Evolutionary conservation across 2,329 filamentous ascomycete species (phyloP), one percentile per base, ranked within the genome.

Genomic region (Fusarium euwallaceae): DNA sequence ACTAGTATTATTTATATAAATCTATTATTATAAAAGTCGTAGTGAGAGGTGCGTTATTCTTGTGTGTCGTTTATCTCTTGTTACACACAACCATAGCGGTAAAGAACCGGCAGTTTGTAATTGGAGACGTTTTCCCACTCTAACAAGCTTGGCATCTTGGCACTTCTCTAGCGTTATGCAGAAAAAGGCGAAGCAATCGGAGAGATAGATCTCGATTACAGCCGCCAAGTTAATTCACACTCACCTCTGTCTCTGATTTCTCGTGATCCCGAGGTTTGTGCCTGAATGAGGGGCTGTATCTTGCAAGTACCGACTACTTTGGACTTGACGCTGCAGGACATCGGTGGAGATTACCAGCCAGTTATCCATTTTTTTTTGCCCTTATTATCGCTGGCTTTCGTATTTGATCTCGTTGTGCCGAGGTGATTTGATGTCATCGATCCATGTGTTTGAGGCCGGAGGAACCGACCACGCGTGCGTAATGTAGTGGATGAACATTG

Each of bases 351-450:
- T 73, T 69, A 37, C 41, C n/a, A 37, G 29, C 4, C 29, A 24
- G 39, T n/a, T 48, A 8, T 45, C n/a, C 20, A 37, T 22, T 53
- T 17, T 29, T 29, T 34, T n/a, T 27, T 61, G 22, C 24, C 11
- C 16, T 29, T 4, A 22, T 39, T n/a, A n/a, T 34, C 22, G 61
- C 20, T 41, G 29, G 29, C 34, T 43, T 64, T 56, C 41, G 24
- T 56, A 16, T 24, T 34, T 24, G 55, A 24, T 39, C 43, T 51
- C 16, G 20, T 45, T 55, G 17, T 65, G 64, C 58, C 71, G 59
- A 70, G 48, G 41, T 53, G 61, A 43, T 64, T 61, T 75, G 69
- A 75, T 74, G 72, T 70, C 66, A 70, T 75, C 59, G 62, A 60
- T 73, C 29, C 32, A 59, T 61, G 36, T 27, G 65, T 45, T 48